Conservation (phyloP, 129 eudicot genomes). For the Centaurea solstitialis region DNA sequence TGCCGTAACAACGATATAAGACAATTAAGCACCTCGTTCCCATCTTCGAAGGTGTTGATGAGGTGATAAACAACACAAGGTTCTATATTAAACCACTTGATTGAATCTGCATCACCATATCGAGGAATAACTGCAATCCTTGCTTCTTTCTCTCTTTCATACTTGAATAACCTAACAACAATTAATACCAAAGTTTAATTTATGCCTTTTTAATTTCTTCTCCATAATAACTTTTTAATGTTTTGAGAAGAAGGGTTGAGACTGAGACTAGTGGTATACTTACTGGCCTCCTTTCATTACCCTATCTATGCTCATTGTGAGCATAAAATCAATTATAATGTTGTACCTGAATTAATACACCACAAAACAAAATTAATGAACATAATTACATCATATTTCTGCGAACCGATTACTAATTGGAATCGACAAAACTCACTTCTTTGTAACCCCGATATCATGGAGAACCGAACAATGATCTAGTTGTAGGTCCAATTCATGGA, state of each 20-base stretch:
- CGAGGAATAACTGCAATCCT: constrained; percentile 41
- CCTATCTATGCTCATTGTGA: constrained; percentile 20
- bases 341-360: constrained; percentile 22
- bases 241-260: background rate
- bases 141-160: constrained; percentile 26
- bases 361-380: background rate
- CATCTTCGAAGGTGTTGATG: constrained; percentile 31
- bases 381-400: background rate
- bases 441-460: constrained; percentile 36
- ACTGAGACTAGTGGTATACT: too few relatives aligned
- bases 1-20: background rate
- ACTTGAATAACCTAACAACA: constrained; percentile 27
- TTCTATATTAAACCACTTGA: constrained; percentile 34
- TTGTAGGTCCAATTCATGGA: constrained; percentile 31
- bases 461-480: constrained; percentile 15
- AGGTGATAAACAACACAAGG: constrained; percentile 26
- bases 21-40: constrained; percentile 26
- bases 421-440: constrained; percentile 28
- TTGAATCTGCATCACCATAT: constrained; percentile 29
- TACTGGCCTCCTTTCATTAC: constrained; percentile 36
- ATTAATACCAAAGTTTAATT: background rate
- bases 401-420: background rate
- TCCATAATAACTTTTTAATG: background rate
- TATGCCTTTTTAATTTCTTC: too few relatives aligned
- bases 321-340: constrained; percentile 26